These are phyloP conservation scores for Glarea lozoyensis DNA, from an alignment of 495 filamentous ascomycete species.

Conservation along the genomic window DNA sequence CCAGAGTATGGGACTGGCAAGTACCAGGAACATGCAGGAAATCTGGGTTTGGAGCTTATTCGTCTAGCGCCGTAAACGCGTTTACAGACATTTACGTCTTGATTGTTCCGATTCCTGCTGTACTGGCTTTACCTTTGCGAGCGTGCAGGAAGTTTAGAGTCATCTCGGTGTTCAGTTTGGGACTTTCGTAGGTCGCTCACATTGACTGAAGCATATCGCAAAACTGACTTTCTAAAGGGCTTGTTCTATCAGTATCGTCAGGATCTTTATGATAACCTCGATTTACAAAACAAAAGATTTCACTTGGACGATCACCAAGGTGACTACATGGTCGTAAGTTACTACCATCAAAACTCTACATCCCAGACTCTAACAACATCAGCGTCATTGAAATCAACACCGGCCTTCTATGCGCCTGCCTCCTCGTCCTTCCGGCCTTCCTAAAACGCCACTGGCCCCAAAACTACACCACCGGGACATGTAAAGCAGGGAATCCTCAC, in stretches of 20 bases:
- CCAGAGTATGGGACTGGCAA: neutral
- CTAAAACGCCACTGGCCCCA: slow-evolving; percentile 1
- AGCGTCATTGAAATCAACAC: neutral
- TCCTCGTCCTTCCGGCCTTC: neutral
- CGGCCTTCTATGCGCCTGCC: neutral
- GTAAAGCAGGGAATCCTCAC: no score
- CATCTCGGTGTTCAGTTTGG: neutral
- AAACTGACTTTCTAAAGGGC: neutral
- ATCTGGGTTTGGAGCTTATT: neutral
- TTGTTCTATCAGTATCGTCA: neutral
- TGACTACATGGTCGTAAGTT: neutral
- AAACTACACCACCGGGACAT: no score
- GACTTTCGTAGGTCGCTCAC: neutral
- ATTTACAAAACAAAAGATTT: neutral
- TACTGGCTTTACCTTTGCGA: neutral
- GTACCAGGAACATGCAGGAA: neutral
- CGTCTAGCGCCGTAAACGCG: neutral
- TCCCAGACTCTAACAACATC: neutral
- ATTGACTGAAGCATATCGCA: neutral
- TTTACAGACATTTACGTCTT: neutral
- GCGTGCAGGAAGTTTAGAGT: neutral
- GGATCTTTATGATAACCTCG: neutral
- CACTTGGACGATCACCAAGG: neutral
- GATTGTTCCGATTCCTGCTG: neutral
- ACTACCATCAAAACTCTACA: no score